These are phyloP conservation scores for Lasiosphaeriaceae sp. DNA, from an alignment of 495 filamentous ascomycete species.

Conservation along the genomic window DNA sequence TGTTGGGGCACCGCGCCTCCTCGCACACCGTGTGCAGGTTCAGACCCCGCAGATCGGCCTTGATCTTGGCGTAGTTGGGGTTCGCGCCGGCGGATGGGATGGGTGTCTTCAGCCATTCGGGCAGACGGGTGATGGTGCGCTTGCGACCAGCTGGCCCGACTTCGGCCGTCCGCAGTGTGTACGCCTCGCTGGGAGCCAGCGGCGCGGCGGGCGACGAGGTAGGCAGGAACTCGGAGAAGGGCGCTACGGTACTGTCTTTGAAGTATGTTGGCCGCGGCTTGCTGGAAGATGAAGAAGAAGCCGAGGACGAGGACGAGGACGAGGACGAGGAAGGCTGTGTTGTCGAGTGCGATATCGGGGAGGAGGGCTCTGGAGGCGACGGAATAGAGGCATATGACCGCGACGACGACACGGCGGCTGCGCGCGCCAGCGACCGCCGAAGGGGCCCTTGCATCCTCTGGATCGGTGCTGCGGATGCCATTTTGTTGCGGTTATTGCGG, in stretches of 20 bases:
- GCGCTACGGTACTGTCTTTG: slow-evolving; percentile 78
- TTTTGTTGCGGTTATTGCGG: background rate
- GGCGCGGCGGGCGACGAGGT: slow-evolving; percentile 33
- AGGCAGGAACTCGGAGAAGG: slow-evolving; percentile 78
- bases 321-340: background rate
- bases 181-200: slow-evolving; percentile 52
- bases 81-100: slow-evolving; percentile 69
- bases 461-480: slow-evolving; percentile 28
- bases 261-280: slow-evolving; percentile 63
- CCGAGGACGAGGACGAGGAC: background rate
- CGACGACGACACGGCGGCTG: slow-evolving; percentile 11
- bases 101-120: slow-evolving; percentile 93
- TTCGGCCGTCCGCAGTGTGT: slow-evolving; percentile 70
- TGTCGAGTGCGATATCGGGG: background rate
- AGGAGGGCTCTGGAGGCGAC: slow-evolving; percentile 7
- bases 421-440: slow-evolving; percentile 26
- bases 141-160: slow-evolving; percentile 78
- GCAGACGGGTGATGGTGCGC: slow-evolving; percentile 85
- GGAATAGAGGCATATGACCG: slow-evolving; percentile 32
- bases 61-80: slow-evolving; percentile 86
- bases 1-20: slow-evolving; percentile 95
- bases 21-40: slow-evolving; percentile 95
- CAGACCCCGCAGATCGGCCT: slow-evolving; percentile 84
- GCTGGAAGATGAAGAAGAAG: slow-evolving; percentile 11
- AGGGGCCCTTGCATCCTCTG: slow-evolving; percentile 31